Conservation (phyloP, 2,329 filamentous ascomycete genomes). For the Lecanicillium sp. region DNA sequence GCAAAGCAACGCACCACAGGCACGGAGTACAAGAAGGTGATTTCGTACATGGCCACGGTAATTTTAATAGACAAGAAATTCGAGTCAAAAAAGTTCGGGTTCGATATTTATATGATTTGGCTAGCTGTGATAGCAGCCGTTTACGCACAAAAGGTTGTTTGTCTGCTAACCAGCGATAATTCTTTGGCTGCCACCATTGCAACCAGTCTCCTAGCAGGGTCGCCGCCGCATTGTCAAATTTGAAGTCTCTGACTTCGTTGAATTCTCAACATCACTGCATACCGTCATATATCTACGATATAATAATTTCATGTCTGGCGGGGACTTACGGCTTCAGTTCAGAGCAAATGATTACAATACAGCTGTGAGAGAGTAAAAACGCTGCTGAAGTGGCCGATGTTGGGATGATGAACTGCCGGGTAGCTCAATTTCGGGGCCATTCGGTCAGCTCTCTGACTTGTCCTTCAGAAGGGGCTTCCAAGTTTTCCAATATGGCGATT, state of each 20-base stretch:
- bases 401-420: neutral
- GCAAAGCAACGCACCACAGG: neutral
- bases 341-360: neutral
- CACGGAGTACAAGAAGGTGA: neutral
- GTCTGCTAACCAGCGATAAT: neutral
- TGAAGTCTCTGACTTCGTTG: neutral
- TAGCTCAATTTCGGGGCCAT: neutral
- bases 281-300: neutral
- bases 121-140: neutral
- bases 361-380: neutral
- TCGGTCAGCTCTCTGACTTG: neutral
- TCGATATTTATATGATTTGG: neutral
- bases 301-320: neutral
- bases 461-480: neutral
- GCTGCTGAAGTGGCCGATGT: neutral
- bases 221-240: neutral
- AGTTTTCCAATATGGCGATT: neutral
- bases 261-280: neutral
- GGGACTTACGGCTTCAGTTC: neutral
- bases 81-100: neutral
- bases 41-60: neutral
- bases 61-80: neutral
- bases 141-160: neutral
- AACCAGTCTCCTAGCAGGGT: neutral
- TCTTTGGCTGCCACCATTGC: neutral